Evolutionary conservation across 1,139 yeast genomes (phyloP).

Genomic region (Geotrichum aggregatum): DNA sequence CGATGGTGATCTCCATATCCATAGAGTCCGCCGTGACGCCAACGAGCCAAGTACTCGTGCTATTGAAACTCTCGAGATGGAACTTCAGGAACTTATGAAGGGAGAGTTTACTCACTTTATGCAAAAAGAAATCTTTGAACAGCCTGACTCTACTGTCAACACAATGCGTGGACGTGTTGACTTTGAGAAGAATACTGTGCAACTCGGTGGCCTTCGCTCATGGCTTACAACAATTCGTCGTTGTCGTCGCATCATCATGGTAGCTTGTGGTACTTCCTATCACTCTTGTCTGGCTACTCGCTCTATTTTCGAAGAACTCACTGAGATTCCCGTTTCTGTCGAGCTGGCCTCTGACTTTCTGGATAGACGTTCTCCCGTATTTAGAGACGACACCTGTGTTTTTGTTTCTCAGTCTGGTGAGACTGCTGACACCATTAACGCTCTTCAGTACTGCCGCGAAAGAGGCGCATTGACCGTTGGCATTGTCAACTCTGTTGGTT

Average conservation of each 20-base stretch:
- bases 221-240: slow-evolving; percentile 87
- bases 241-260: slow-evolving; percentile 93
- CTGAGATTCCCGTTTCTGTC: slow-evolving; percentile 92
- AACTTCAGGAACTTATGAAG: slow-evolving; percentile 96
- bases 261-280: slow-evolving; percentile 98
- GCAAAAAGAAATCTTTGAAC: slow-evolving; percentile 98
- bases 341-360: slow-evolving; percentile 97
- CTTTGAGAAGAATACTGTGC: slow-evolving; percentile 71
- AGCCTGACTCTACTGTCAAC: slow-evolving; percentile 95
- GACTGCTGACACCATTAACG: slow-evolving; percentile 95
- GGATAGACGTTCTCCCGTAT: slow-evolving; percentile 92
- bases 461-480: slow-evolving; percentile 98
- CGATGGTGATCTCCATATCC: slow-evolving; percentile 97
- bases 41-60: slow-evolving; percentile 92
- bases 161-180: slow-evolving; percentile 99
- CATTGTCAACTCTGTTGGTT: slow-evolving; percentile 91
- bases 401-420: slow-evolving; percentile 99
- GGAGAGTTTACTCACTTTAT: slow-evolving; percentile 94
- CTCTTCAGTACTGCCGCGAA: slow-evolving; percentile 91
- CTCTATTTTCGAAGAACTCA: slow-evolving; percentile 91
- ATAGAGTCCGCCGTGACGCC: slow-evolving; percentile 86
- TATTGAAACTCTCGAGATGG: slow-evolving; percentile 94
- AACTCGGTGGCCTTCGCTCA: slow-evolving; percentile 84
- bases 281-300: slow-evolving; percentile 98
- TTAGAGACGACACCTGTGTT: slow-evolving; percentile 95